These are phyloP conservation scores for Quercus bicolor DNA, from an alignment of 306 rosid genomes.

Conservation along the genomic window DNA sequence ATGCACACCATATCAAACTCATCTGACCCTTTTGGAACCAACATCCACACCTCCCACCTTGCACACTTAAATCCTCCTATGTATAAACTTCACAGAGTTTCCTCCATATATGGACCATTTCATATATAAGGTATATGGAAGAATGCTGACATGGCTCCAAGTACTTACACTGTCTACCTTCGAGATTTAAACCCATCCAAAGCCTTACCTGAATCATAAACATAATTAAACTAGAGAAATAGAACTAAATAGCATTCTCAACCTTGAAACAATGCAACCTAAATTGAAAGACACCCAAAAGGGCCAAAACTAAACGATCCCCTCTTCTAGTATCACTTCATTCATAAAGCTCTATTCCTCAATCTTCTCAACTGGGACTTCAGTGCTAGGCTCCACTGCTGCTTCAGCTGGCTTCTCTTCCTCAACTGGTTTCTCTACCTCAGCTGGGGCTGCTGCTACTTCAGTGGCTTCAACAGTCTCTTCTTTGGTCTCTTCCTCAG, in stretches of 20 bases:
- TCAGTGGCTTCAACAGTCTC: conserved; percentile 12
- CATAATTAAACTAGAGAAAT: conserved; percentile 16
- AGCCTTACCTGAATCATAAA: conserved; percentile 12
- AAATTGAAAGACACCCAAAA: not conserved
- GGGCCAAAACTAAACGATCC: not conserved
- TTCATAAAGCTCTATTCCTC: conserved; percentile 38
- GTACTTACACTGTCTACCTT: conserved; percentile 28
- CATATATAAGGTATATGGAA: conserved; percentile 17
- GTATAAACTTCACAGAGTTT: not conserved
- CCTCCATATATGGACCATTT: conserved; percentile 7
- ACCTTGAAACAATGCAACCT: conserved; percentile 42
- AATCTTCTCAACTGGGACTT: conserved; percentile 40
- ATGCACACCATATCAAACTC: conserved; percentile 46
- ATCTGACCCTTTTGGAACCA: conserved; percentile 19
- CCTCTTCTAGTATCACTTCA: not conserved
- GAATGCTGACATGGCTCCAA: conserved; percentile 32
- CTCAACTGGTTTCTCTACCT: conserved; percentile 29
- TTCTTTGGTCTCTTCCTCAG: conserved; percentile 22
- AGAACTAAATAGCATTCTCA: conserved; percentile 27
- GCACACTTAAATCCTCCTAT: not conserved
- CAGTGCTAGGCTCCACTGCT: conserved; percentile 29
- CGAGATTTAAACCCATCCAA: conserved; percentile 27
- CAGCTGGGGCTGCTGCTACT: conserved; percentile 26
- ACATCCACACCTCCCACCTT: conserved; percentile 14
- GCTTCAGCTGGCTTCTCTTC: conserved; percentile 40